Conservation (phyloP, 2,329 filamentous ascomycete genomes). For the Aspergillus thermomutatus region DNA sequence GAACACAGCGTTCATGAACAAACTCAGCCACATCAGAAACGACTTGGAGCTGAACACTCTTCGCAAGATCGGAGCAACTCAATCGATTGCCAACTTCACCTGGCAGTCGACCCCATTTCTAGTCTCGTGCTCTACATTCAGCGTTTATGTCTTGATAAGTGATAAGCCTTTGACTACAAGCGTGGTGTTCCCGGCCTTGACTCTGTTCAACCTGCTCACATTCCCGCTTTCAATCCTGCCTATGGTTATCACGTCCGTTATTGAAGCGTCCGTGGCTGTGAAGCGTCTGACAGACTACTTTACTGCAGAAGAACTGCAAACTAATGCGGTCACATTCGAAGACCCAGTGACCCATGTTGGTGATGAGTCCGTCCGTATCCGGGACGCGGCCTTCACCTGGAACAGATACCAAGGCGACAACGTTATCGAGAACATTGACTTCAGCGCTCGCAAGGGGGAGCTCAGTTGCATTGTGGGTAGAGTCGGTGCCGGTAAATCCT, state of each 20-base stretch:
- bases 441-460: constrained; percentile 86
- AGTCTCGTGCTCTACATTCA: constrained; percentile 94
- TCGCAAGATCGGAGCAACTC: constrained; percentile 90
- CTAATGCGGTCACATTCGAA: constrained; percentile 71
- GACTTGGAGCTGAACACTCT: constrained; percentile 93
- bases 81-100: constrained; percentile 93
- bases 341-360: constrained; percentile 70
- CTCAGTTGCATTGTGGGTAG: constrained; percentile 89
- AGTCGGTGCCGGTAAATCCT: constrained; percentile 94
- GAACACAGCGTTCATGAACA: constrained; percentile 96
- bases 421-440: constrained; percentile 78
- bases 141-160: constrained; percentile 84
- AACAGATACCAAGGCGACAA: constrained; percentile 70
- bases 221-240: constrained; percentile 92
- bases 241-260: constrained; percentile 96
- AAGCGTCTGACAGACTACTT: constrained; percentile 81
- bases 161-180: constrained; percentile 82
- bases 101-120: constrained; percentile 98
- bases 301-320: constrained; percentile 82
- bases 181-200: constrained; percentile 89
- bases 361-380: constrained; percentile 80
- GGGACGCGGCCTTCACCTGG: constrained; percentile 90
- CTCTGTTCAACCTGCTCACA: constrained; percentile 91
- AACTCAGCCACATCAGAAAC: constrained; percentile 92
- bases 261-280: constrained; percentile 92